A percentile compares a stretch with the other conserved stretches of the same genome.
These are phyloP conservation scores for Notholithocarpus densiflorus DNA, from an alignment of 306 rosid genomes.

Conservation along the genomic window DNA sequence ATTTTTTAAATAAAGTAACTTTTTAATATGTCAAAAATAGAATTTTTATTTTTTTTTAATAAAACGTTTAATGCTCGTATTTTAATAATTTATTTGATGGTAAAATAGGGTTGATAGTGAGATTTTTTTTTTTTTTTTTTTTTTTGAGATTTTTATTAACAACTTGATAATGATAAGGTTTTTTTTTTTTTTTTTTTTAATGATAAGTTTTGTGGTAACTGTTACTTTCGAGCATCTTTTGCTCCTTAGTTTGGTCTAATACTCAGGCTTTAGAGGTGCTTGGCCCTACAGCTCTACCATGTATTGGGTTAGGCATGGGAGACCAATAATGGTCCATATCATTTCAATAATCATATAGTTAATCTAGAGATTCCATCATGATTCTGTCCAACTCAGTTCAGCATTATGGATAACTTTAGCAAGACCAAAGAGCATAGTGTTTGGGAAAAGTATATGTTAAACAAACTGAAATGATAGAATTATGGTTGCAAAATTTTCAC, in stretches of 20 bases:
- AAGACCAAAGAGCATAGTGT: conserved; percentile 22
- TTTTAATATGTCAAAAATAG: too few relatives aligned
- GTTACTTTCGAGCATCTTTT: neutral
- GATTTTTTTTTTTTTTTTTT: too few relatives aligned
- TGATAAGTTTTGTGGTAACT: too few relatives aligned
- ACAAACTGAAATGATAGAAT: conserved; percentile 3
- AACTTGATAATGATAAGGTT: too few relatives aligned
- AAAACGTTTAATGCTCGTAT: too few relatives aligned
- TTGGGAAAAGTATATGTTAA: conserved; percentile 33
- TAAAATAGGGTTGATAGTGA: too few relatives aligned
- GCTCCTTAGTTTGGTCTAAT: neutral
- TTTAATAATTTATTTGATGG: too few relatives aligned
- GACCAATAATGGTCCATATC: neutral
- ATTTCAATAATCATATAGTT: neutral
- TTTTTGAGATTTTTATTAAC: too few relatives aligned
- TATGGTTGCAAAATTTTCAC: neutral
- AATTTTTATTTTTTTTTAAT: too few relatives aligned
- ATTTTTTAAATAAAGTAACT: too few relatives aligned
- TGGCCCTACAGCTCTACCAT: neutral
- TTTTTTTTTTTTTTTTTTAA: too few relatives aligned
- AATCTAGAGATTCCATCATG: conserved; percentile 13
- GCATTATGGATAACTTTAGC: neutral
- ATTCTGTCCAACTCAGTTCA: neutral
- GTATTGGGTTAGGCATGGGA: neutral
- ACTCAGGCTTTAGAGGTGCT: neutral